These are phyloP conservation scores for Stevia rebaudiana DNA, from an alignment of 140 eudicot genomes.

Conservation along the genomic window DNA sequence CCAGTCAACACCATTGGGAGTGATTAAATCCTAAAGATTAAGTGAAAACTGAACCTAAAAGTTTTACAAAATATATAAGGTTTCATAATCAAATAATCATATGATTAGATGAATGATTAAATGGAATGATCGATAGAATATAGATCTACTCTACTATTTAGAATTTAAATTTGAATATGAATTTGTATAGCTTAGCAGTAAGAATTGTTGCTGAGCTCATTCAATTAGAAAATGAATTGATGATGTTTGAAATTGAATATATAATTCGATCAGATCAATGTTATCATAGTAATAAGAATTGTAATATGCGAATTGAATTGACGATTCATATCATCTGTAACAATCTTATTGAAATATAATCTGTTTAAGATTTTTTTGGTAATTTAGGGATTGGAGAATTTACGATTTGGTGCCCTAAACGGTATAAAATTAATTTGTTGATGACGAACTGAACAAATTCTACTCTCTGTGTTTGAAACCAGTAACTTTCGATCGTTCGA, in stretches of 20 bases:
- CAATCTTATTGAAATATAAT: not conserved
- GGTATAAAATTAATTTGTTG: not conserved
- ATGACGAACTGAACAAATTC: not conserved
- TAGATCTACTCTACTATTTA: slow-evolving; percentile 1
- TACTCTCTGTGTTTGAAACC: not conserved
- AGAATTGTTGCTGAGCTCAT: slow-evolving; percentile 26
- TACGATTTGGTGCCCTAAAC: not conserved
- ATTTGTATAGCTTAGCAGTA: slow-evolving; percentile 17
- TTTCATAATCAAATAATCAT: not conserved
- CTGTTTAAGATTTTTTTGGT: not conserved
- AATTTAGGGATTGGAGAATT: not conserved
- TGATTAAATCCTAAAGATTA: slow-evolving; percentile 44
- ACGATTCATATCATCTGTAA: not conserved
- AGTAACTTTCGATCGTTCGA: not conserved
- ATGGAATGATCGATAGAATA: not conserved
- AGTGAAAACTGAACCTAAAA: slow-evolving; percentile 4
- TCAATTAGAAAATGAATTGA: slow-evolving; percentile 9
- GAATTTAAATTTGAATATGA: not conserved
- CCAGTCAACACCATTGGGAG: slow-evolving; percentile 48
- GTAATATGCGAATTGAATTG: not conserved
- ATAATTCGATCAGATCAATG: slow-evolving; percentile 12
- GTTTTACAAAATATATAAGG: slow-evolving; percentile 7
- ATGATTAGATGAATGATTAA: not conserved
- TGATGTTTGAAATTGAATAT: slow-evolving; percentile 9
- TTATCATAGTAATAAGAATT: not conserved